These are phyloP conservation scores for Penicilliopsis zonata DNA, from an alignment of 495 filamentous ascomycete genomes.

Conservation along the genomic window DNA sequence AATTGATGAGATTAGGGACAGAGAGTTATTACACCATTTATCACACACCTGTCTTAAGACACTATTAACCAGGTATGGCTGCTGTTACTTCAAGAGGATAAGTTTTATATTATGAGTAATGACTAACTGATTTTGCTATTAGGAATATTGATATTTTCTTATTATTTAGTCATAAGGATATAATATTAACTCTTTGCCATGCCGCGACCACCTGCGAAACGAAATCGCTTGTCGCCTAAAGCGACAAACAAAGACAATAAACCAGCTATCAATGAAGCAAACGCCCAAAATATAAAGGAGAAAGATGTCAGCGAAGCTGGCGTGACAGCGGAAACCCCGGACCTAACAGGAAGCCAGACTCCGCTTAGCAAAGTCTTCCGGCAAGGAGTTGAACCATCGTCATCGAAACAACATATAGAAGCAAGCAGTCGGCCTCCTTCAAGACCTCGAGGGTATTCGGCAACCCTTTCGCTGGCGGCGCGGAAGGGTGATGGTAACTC, in stretches of 20 bases:
- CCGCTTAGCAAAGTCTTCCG: slow-evolving; percentile 22
- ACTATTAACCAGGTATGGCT: too few species aligned
- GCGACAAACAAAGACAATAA: slow-evolving; percentile 3
- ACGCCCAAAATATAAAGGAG: neutral
- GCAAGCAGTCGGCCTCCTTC: slow-evolving; percentile 31
- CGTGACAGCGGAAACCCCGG: slow-evolving; percentile 12
- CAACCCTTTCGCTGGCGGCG: slow-evolving; percentile 29
- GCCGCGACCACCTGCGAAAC: slow-evolving; percentile 32
- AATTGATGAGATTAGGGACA: too few species aligned
- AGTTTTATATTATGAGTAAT: too few species aligned
- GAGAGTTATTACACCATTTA: too few species aligned
- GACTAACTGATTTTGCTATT: too few species aligned
- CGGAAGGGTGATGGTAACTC: slow-evolving; percentile 29
- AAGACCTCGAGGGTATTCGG: slow-evolving; percentile 35
- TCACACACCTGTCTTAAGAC: too few species aligned
- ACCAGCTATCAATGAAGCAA: neutral
- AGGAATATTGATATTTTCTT: too few species aligned
- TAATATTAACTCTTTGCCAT: too few species aligned
- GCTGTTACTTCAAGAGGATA: too few species aligned
- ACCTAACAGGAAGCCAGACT: slow-evolving; percentile 19
- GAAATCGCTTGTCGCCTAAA: slow-evolving; percentile 19
- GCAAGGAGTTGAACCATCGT: slow-evolving; percentile 30
- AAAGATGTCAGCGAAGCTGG: neutral
- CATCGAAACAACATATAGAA: slow-evolving; percentile 18
- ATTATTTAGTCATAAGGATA: too few species aligned